These are phyloP conservation scores for Kondoa subrosea DNA, from an alignment of 768 basidiomycete species.

Conservation along the genomic window DNA sequence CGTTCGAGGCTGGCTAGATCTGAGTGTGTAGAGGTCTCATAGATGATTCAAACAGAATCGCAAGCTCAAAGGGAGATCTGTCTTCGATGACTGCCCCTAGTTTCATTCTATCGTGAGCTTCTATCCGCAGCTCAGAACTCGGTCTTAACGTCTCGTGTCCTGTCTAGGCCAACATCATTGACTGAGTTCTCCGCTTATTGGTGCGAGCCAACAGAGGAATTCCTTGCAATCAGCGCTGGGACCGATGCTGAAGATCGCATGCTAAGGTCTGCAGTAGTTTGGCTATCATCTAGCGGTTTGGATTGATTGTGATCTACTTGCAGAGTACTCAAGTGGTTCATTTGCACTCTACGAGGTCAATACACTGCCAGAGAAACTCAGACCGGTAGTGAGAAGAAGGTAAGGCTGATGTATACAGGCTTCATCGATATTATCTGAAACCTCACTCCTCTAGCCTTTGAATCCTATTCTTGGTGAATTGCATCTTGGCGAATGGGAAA, in stretches of 20 bases:
- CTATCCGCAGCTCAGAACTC: slow-evolving; percentile 69
- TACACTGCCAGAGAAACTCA: slow-evolving; percentile 87
- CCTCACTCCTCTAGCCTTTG: too few relatives aligned
- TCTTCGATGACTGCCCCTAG: slow-evolving; percentile 36
- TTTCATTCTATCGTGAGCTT: slow-evolving; percentile 80
- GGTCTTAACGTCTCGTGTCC: slow-evolving; percentile 38
- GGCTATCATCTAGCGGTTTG: too few relatives aligned
- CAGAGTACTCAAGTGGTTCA: too few relatives aligned
- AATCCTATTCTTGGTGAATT: slow-evolving; percentile 59
- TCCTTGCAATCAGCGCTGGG: slow-evolving; percentile 68
- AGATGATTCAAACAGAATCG: slow-evolving; percentile 10
- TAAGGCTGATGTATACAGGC: too few relatives aligned
- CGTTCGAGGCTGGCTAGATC: slow-evolving; percentile 2
- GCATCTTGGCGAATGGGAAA: slow-evolving; percentile 25
- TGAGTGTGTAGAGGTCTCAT: neutral
- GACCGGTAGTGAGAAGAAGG: slow-evolving; percentile 97
- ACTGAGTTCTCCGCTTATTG: slow-evolving; percentile 40
- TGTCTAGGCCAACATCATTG: slow-evolving; percentile 13
- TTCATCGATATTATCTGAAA: too few relatives aligned
- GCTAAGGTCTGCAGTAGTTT: too few relatives aligned
- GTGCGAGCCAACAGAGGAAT: slow-evolving; percentile 84
- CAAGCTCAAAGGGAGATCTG: slow-evolving; percentile 26
- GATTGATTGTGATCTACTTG: too few relatives aligned
- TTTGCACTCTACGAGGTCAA: slow-evolving; percentile 3
- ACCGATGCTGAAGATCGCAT: slow-evolving; percentile 55